Evolutionary conservation across 106 monocot genomes (phyloP).

Genomic region (Dactylorhiza incarnata): DNA sequence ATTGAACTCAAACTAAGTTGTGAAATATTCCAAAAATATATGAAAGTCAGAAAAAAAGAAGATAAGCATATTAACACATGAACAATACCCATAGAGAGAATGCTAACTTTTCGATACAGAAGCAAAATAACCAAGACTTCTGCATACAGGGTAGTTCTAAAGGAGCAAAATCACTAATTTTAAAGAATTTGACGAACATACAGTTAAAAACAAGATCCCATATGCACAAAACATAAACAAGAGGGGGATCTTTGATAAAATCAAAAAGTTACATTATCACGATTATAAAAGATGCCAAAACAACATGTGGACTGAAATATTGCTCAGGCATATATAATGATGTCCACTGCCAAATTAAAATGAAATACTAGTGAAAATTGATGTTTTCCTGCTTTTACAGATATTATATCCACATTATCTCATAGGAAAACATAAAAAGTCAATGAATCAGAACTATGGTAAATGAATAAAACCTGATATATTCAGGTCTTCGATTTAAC

Average conservation of each 20-base stretch:
- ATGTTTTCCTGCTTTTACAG: neutral
- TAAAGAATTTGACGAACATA: neutral
- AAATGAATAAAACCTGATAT: conserved; percentile 5
- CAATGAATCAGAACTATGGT: neutral
- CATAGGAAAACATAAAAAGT: neutral
- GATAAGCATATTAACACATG: neutral
- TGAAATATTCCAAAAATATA: neutral
- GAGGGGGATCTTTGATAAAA: neutral
- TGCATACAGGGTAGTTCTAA: neutral
- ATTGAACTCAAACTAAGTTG: neutral
- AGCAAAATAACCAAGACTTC: neutral
- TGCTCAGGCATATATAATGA: conserved; percentile 2
- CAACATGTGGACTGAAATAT: neutral
- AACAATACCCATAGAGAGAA: neutral
- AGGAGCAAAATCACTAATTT: neutral
- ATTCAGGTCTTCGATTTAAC: conserved; percentile 37
- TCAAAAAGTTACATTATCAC: neutral
- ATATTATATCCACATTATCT: conserved; percentile 3
- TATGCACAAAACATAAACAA: neutral
- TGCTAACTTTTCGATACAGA: neutral
- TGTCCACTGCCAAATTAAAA: neutral
- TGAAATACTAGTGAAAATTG: neutral
- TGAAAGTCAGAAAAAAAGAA: neutral
- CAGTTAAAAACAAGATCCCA: neutral
- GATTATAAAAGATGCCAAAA: neutral